Conservation (phyloP, 2,329 filamentous ascomycete species). For the Ophiocordyceps unilateralis region DNA sequence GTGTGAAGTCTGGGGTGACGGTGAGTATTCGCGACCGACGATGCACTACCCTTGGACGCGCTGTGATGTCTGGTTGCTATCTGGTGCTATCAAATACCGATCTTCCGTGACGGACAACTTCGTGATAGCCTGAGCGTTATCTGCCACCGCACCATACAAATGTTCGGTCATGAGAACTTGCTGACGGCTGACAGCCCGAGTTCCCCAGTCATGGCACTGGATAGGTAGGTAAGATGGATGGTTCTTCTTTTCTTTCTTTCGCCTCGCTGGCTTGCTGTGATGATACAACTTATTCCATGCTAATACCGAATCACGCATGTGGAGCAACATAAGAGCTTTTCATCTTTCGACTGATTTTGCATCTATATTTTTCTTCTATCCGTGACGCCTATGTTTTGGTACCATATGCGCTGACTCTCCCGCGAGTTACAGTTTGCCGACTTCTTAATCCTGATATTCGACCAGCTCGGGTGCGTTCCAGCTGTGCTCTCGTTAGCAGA, state of each 20-base stretch:
- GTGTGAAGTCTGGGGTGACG: too few species aligned
- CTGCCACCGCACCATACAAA: background rate
- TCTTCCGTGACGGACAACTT: constrained; percentile 18
- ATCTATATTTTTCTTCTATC: constrained; percentile 12
- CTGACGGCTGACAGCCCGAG: background rate
- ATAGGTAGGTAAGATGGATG: constrained; percentile 10
- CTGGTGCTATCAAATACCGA: constrained; percentile 31
- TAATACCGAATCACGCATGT: constrained; percentile 55
- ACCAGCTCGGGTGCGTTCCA: constrained; percentile 29
- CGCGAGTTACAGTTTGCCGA: background rate
- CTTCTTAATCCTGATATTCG: constrained; percentile 27
- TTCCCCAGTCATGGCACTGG: background rate
- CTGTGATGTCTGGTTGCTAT: constrained; percentile 20
- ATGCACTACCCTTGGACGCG: constrained; percentile 3
- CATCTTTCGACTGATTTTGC: constrained; percentile 63
- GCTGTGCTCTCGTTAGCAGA: constrained; percentile 10
- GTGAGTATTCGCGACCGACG: background rate
- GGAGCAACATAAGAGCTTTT: constrained; percentile 59
- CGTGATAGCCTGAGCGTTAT: constrained; percentile 12
- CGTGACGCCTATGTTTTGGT: constrained; percentile 2
- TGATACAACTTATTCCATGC: constrained; percentile 57
- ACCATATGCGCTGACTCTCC: constrained; percentile 4
- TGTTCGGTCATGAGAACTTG: background rate
- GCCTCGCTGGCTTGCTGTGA: constrained; percentile 28
- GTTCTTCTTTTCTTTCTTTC: constrained; percentile 6